Percentiles rank a stretch among this genome's conserved stretches.
Evolutionary conservation across 2,329 filamentous ascomycete species (phyloP).

Genomic region (Aspergillus fumigatiaffinis): DNA sequence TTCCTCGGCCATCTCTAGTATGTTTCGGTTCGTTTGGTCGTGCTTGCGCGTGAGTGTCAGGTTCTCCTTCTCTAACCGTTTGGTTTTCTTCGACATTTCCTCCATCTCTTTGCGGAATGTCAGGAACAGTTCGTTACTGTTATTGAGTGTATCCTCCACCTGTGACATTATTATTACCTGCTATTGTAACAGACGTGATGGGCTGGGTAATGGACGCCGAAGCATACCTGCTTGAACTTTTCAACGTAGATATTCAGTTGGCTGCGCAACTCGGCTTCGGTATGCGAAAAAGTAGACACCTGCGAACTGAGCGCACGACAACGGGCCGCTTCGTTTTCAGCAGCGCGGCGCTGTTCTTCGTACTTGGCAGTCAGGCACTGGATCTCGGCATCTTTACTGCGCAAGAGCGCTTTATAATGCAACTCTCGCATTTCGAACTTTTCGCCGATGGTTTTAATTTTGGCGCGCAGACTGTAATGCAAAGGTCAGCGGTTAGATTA

Average conservation of each 20-base stretch:
- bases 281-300: conserved; percentile 93
- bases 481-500: conserved; percentile 13
- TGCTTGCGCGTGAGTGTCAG: conserved; percentile 86
- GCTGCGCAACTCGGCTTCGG: conserved; percentile 85
- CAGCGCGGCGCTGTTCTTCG: conserved; percentile 84
- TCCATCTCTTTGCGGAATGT: conserved; percentile 99
- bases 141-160: conserved; percentile 98
- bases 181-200: conserved; percentile 17
- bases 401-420: conserved; percentile 86
- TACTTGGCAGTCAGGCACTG: conserved; percentile 85
- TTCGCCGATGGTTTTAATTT: conserved; percentile 88
- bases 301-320: conserved; percentile 84
- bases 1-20: conserved; percentile 95
- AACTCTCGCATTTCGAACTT: conserved; percentile 95
- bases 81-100: conserved; percentile 99
- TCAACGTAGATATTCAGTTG: conserved; percentile 98
- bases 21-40: conserved; percentile 88
- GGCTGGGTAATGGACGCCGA: conserved; percentile 11
- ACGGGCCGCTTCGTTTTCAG: conserved; percentile 74
- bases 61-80: conserved; percentile 94
- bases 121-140: conserved; percentile 94
- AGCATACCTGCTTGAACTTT: conserved; percentile 95
- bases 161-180: conserved; percentile 53
- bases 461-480: conserved; percentile 56
- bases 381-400: conserved; percentile 92